Percentiles rank a stretch among this genome's conserved stretches.
phyloP scores from a whole-genome alignment of 768 basidiomycete genomes.

The Suillus clintonianus region DNA sequence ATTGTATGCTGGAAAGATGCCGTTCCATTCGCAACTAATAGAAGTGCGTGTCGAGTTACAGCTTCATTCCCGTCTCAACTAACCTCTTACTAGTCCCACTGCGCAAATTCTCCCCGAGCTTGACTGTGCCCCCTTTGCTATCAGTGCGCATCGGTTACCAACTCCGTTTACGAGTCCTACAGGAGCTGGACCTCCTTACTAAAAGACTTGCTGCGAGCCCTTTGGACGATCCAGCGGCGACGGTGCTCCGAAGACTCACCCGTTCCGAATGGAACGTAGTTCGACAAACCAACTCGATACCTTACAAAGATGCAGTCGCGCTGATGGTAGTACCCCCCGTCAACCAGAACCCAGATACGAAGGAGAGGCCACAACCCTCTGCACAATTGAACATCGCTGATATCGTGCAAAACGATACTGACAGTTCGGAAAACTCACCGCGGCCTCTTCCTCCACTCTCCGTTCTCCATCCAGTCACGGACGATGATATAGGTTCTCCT shows the following conservation, averaged over 20 bases:
- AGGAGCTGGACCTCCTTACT: constrained; percentile 67
- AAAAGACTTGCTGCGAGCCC: constrained; percentile 38
- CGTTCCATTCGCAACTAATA: constrained; percentile 34
- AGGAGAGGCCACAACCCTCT: constrained; percentile 40
- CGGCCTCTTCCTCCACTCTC: constrained; percentile 28
- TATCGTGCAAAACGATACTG: not conserved
- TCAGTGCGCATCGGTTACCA: constrained; percentile 61
- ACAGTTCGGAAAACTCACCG: not conserved
- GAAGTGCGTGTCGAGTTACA: constrained; percentile 36
- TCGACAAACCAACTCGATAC: constrained; percentile 46
- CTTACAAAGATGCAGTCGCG: constrained; percentile 59
- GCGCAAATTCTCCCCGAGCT: constrained; percentile 30
- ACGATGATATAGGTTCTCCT: constrained; percentile 14
- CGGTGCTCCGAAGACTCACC: constrained; percentile 65
- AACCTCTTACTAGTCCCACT: constrained; percentile 15
- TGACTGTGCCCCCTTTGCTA: constrained; percentile 45
- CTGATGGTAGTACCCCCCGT: constrained; percentile 69
- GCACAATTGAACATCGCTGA: constrained; percentile 19
- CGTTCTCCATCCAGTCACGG: constrained; percentile 17
- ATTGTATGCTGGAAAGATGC: constrained; percentile 61
- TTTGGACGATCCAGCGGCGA: constrained; percentile 25
- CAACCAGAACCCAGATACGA: constrained; percentile 52
- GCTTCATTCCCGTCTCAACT: constrained; percentile 6
- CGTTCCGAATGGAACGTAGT: constrained; percentile 57
- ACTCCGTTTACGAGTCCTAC: constrained; percentile 71